Percentiles rank a stretch among this genome's conserved stretches.
Conservation (phyloP, 2,329 filamentous ascomycete species). For the Gnomoniopsis smithogilvyi region DNA sequence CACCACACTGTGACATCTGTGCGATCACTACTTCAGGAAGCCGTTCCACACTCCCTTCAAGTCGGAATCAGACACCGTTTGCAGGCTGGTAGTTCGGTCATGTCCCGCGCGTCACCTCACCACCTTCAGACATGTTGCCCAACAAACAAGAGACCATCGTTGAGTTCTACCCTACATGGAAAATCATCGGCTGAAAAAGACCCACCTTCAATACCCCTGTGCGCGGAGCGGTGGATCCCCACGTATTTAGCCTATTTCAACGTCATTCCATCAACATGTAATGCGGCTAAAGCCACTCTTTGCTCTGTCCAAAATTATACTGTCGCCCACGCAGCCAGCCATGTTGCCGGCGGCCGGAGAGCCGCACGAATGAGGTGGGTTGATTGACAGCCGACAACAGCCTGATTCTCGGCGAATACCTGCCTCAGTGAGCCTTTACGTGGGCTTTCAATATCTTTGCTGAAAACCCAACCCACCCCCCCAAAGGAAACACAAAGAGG, state of each 20-base stretch:
- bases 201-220: constrained; percentile 24
- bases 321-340: no score
- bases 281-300: constrained; percentile 23
- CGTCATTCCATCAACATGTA: constrained; percentile 3
- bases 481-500: no score
- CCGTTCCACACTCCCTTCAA: no score
- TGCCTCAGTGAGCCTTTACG: no score
- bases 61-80: no score
- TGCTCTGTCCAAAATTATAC: background rate
- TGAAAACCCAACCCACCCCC: no score
- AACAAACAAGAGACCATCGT: background rate
- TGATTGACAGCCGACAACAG: no score
- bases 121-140: background rate
- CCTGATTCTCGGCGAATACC: no score
- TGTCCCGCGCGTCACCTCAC: no score
- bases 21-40: background rate
- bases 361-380: no score
- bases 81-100: background rate
- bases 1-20: background rate
- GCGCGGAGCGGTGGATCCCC: background rate
- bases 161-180: background rate
- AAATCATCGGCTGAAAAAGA: constrained; percentile 10
- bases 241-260: constrained; percentile 16
- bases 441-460: no score
- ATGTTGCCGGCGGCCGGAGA: no score